Conservation (phyloP, 331 rosid genomes). For the Acacia concinna region DNA sequence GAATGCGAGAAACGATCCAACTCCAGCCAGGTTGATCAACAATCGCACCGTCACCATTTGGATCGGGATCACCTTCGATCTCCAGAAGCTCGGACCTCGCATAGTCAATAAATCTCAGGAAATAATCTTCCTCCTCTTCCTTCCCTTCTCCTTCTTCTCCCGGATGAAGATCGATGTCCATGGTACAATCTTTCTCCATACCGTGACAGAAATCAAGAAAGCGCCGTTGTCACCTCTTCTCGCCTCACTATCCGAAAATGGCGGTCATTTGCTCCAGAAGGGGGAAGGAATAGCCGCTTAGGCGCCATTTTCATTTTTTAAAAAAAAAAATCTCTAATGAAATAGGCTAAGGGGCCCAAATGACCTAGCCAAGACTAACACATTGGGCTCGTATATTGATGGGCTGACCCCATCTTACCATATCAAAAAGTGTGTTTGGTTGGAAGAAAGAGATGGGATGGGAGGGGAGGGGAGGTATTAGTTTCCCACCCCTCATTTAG, state of each 20-base stretch:
- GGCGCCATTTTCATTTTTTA: slow-evolving; percentile 34
- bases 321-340: not conserved
- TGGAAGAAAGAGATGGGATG: no score
- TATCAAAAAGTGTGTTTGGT: no score
- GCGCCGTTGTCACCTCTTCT: slow-evolving; percentile 17
- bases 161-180: slow-evolving; percentile 51
- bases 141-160: slow-evolving; percentile 36
- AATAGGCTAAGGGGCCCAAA: not conserved
- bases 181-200: slow-evolving; percentile 36
- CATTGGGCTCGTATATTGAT: not conserved
- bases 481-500: no score
- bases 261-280: not conserved
- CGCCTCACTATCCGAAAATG: slow-evolving; percentile 18
- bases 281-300: slow-evolving; percentile 1
- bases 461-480: no score
- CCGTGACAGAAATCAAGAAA: not conserved
- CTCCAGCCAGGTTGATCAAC: slow-evolving; percentile 62
- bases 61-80: slow-evolving; percentile 39
- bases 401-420: not conserved
- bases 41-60: slow-evolving; percentile 34
- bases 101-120: slow-evolving; percentile 67
- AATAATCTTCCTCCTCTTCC: slow-evolving; percentile 53
- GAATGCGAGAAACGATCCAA: slow-evolving; percentile 77
- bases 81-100: slow-evolving; percentile 64
- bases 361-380: not conserved